Conservation (phyloP, 192 early-diverging fungal genomes). For the Coemansia sp. region DNA sequence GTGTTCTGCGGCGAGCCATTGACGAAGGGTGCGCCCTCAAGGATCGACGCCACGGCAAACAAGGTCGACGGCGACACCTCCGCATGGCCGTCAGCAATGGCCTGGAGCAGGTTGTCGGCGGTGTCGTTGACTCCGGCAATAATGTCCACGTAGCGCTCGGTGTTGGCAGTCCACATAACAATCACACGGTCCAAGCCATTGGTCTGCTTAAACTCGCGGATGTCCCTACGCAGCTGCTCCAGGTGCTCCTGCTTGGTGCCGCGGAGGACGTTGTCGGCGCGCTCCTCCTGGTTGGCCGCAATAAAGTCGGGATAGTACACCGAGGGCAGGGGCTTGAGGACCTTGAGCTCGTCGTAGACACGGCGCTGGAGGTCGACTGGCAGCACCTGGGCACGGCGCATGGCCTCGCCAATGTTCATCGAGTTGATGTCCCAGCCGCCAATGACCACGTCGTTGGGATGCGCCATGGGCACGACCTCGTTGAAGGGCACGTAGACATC, state of each 20-base stretch:
- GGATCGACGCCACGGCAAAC: constrained; percentile 94
- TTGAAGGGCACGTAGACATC: constrained; percentile 94
- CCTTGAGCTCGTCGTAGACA: constrained; percentile 75
- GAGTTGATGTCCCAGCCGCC: constrained; percentile 98
- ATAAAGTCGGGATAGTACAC: constrained; percentile 99
- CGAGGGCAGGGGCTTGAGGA: constrained; percentile 85
- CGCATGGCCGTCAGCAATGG: constrained; percentile 77
- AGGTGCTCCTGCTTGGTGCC: constrained; percentile 87
- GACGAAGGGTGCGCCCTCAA: constrained; percentile 94
- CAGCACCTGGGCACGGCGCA: constrained; percentile 94
- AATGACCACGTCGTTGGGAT: constrained; percentile 95
- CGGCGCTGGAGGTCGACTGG: constrained; percentile 96
- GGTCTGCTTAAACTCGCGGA: constrained; percentile 89
- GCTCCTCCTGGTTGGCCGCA: constrained; percentile 96
- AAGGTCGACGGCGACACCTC: constrained; percentile 95
- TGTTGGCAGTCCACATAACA: constrained; percentile 99
- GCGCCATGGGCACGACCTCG: constrained; percentile 92
- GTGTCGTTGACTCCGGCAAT: constrained; percentile 95
- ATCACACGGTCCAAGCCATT: constrained; percentile 91
- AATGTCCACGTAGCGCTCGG: constrained; percentile 80
- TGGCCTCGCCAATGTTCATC: constrained; percentile 82
- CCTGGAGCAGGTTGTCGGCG: constrained; percentile 82
- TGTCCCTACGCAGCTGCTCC: constrained; percentile 91
- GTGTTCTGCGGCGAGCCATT: constrained; percentile 99
- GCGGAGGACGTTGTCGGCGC: constrained; percentile 92